Conservation (phyloP, 768 basidiomycete species). For the Inosperma sp. region DNA sequence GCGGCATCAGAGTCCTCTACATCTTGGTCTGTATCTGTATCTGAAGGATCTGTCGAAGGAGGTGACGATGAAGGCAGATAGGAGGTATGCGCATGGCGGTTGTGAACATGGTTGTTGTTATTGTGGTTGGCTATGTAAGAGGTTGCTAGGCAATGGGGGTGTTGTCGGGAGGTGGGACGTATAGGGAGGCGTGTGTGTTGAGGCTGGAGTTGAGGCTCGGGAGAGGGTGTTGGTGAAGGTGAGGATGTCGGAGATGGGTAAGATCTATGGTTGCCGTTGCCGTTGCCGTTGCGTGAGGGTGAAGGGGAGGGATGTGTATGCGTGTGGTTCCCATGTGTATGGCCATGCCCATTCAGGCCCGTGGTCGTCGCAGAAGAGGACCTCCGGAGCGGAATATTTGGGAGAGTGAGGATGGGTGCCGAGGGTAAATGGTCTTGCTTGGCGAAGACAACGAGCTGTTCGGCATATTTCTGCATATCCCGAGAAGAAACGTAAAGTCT, state of each 20-base stretch:
- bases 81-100: constrained; percentile 7
- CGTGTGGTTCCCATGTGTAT: neutral
- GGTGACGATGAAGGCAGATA: neutral
- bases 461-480: constrained; percentile 95
- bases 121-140: too few relatives aligned
- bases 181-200: too few relatives aligned
- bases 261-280: too few relatives aligned
- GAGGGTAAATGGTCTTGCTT: constrained; percentile 25
- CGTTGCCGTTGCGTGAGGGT: too few relatives aligned
- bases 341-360: neutral
- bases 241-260: too few relatives aligned
- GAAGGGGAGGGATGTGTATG: constrained; percentile 14
- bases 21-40: neutral
- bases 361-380: neutral
- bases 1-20: constrained; percentile 1
- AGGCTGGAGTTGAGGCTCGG: too few relatives aligned
- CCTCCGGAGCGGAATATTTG: neutral
- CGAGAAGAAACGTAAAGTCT: constrained; percentile 77
- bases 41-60: neutral
- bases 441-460: constrained; percentile 79
- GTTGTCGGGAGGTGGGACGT: too few relatives aligned
- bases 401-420: constrained; percentile 10
- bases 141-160: too few relatives aligned
- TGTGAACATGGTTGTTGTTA: too few relatives aligned
- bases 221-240: too few relatives aligned